These are phyloP conservation scores for Backusella westeae DNA, from an alignment of 192 early-diverging fungal genomes.

Conservation along the genomic window DNA sequence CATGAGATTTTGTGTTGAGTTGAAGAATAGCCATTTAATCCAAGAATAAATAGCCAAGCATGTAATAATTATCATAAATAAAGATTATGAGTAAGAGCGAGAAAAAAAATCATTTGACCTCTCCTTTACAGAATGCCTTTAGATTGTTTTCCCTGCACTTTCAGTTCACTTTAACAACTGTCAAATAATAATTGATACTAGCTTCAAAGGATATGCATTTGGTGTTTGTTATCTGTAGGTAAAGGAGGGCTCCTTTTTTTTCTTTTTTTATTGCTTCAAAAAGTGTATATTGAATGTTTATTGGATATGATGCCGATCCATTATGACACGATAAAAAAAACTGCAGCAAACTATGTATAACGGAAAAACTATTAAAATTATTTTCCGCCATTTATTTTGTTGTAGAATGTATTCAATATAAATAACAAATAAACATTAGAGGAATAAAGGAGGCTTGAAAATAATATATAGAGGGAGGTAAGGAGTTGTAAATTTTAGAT, in stretches of 20 bases:
- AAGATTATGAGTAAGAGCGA: background rate
- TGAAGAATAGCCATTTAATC: background rate
- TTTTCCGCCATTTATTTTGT: background rate
- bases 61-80: background rate
- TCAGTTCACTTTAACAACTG: conserved; percentile 5
- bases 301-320: background rate
- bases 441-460: background rate
- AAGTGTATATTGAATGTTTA: background rate
- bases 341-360: background rate
- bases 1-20: background rate
- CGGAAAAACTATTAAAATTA: background rate
- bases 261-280: background rate
- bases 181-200: conserved; percentile 1
- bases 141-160: background rate
- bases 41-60: background rate
- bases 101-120: background rate
- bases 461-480: background rate
- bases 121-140: background rate
- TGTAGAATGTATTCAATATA: background rate
- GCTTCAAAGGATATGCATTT: background rate
- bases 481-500: background rate
- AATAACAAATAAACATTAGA: background rate
- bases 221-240: background rate
- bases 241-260: background rate
- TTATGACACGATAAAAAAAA: background rate